Evolutionary conservation across 306 rosid species (phyloP), one percentile per base, ranked within the genome.

Genomic region (Ceratonia siliqua): DNA sequence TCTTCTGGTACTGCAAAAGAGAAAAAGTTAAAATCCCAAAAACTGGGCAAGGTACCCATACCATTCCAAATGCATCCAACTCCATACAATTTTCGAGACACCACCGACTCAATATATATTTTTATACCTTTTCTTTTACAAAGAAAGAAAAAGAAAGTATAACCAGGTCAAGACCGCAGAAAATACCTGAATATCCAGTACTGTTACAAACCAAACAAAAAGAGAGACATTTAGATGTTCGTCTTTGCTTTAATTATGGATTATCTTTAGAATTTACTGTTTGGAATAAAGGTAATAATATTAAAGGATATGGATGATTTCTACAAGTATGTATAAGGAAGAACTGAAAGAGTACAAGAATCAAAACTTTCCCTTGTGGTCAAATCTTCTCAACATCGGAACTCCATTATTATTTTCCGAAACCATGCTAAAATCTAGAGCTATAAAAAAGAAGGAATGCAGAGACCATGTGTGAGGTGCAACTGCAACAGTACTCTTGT

Each of bases 351-450:
- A 68, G 79, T 76, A 49, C 62, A 56, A 70, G 74, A 73, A 82
- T 65, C 57, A 70, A 76, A 73, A 76, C 38, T 56, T 90, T 74
- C 85, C 83, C 76, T 75, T 41, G 46, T 62, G 12, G 83, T 82
- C 80, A 67, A 73, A 85, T 67, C 81, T 81, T 80, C 78, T 52
- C 68, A 79, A 45, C 39, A 28, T 78, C 75, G 62, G 58, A 9
- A 14, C 50, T 78, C 81, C 85, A 81, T 85, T 82, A 85, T 83
- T 85, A 62, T 68, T 82, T 86, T 75, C 84, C 86, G 39, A 45
- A 30, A 59, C 35, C 32, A 64, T 61, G 83, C 89, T 78, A 83
- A 83, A 83, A 61, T 83, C 72, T 53, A 74, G 77, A 70, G 73
- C 75, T 77, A 67, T 75, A 73, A 66, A 81, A 74, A 68, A 68